Base-by-base conservation (phyloP, 305 asterid species). In the Rubia peregrina region DNA sequence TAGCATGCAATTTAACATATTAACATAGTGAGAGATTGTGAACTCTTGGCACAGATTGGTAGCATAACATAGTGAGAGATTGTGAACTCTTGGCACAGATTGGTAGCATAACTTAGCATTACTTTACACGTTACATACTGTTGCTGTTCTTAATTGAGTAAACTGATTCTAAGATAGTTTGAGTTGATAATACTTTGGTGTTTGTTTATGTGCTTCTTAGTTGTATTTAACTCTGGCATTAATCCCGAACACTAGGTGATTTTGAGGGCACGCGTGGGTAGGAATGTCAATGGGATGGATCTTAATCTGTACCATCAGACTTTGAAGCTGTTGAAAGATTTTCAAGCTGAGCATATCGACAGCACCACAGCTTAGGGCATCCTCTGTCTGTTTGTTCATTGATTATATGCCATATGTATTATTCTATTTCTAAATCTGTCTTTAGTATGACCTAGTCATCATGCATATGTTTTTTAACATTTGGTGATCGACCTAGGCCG, bases 221-320 rank as follows among this genome's bases (percentile, higher is more conserved):
- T 36, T 70, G 24, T 42, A 57, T 63, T 61, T 60, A 26, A 19
- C n/a, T 9, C 38, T n/a, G 6, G 46, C 26, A 33, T 72, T 30
- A 46, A 46, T 67, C 73, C 57, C 63, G 65, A 36, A 66, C 77
- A 71, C 63, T 90, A 91, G 99, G 95, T 84, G 38, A 85, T 84
- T 75, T 69, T 91, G 78, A 85, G 80, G 79, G 99, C 96, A 64
- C 88, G 99, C 60, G 94, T 94, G 12, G 99, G 99, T 63, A 81
- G 98, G 84, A 91, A 82, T 77, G 90, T 91, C 12, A 96, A 89
- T 80, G 98, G 99, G 70, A 80, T 91, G 86, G 98, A 94, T 83
- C 85, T 85, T 63, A 85, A 88, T 79, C 98, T 91, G 75, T 94
- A 94, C 78, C 80, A 67, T 71, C 92, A 91, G 76, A 79, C 99